A percentile compares a stretch with the other conserved stretches of the same genome.
These are phyloP conservation scores for Neurospora sp. DNA, from an alignment of 2,329 filamentous ascomycete species.

Conservation along the genomic window DNA sequence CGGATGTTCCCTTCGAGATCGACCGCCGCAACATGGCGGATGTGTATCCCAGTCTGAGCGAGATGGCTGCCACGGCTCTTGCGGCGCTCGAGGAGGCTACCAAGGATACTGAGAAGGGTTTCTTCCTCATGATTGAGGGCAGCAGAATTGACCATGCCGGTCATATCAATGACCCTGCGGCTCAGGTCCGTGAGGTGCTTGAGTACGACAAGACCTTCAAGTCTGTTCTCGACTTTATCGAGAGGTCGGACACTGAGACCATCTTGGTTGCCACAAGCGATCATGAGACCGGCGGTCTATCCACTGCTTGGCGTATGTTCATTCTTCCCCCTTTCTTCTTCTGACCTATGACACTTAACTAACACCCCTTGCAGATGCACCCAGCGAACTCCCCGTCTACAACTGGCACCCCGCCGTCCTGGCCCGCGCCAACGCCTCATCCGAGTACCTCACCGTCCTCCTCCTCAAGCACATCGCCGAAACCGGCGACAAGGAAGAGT, in stretches of 20 bases:
- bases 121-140: conserved; percentile 98
- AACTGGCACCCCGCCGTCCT: conserved; percentile 77
- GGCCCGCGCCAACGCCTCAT: conserved; percentile 64
- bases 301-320: conserved; percentile 62
- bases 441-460: conserved; percentile 57
- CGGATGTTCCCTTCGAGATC: conserved; percentile 86
- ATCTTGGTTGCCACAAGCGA: conserved; percentile 86
- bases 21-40: conserved; percentile 73
- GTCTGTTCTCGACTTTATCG: conserved; percentile 74
- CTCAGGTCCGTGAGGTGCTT: conserved; percentile 85
- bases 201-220: conserved; percentile 85
- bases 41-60: conserved; percentile 76
- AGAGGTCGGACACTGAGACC: conserved; percentile 60
- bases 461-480: conserved; percentile 48
- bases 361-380: conserved; percentile 32
- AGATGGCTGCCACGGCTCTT: conserved; percentile 82
- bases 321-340: not conserved
- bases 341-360: conserved; percentile 30
- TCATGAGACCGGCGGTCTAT: conserved; percentile 88
- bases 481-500: conserved; percentile 22
- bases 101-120: conserved; percentile 74
- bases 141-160: conserved; percentile 94
- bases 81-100: conserved; percentile 73
- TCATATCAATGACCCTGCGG: conserved; percentile 72
- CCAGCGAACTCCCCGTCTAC: conserved; percentile 44